Percentiles rank a stretch among this genome's conserved stretches.
Conservation (phyloP, 75 land plant species). For the Cryptomeria japonica region DNA sequence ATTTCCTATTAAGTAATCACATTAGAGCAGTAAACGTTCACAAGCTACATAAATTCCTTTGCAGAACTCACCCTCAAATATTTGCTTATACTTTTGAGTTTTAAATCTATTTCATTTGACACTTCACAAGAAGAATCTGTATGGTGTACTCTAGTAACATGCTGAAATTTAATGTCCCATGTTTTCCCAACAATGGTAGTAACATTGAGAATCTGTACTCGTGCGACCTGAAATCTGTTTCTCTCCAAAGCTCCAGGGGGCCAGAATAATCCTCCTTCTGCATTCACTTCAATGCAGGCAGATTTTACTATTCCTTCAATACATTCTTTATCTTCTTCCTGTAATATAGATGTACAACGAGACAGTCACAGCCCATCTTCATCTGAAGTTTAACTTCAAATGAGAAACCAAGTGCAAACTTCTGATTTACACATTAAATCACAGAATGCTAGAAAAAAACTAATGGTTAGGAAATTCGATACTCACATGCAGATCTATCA, state of each 20-base stretch:
- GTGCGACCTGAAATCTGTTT: slow-evolving; percentile 25
- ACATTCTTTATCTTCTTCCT: slow-evolving; percentile 36
- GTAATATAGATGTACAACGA: background rate
- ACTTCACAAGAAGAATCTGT: slow-evolving; percentile 27
- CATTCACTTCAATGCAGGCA: slow-evolving; percentile 34
- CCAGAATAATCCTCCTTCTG: slow-evolving; percentile 58
- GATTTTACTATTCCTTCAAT: slow-evolving; percentile 30
- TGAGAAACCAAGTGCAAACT: background rate
- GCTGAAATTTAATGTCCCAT: slow-evolving; percentile 30
- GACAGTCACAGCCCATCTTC: background rate
- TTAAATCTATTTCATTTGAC: slow-evolving; percentile 30
- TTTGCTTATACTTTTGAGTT: slow-evolving; percentile 19
- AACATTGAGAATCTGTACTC: slow-evolving; percentile 23
- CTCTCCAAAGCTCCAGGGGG: slow-evolving; percentile 26
- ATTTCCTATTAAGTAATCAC: background rate
- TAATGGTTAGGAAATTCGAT: background rate
- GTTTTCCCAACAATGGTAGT: slow-evolving; percentile 15
- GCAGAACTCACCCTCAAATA: slow-evolving; percentile 26
- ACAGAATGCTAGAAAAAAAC: background rate
- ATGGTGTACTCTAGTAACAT: slow-evolving; percentile 41
- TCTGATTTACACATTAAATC: background rate
- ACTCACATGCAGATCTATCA: slow-evolving; percentile 29
- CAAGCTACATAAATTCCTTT: background rate
- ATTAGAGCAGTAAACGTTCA: background rate
- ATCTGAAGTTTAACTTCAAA: background rate